These are phyloP conservation scores for Candida michaelii DNA, from an alignment of 805 yeast species.

Conservation along the genomic window DNA sequence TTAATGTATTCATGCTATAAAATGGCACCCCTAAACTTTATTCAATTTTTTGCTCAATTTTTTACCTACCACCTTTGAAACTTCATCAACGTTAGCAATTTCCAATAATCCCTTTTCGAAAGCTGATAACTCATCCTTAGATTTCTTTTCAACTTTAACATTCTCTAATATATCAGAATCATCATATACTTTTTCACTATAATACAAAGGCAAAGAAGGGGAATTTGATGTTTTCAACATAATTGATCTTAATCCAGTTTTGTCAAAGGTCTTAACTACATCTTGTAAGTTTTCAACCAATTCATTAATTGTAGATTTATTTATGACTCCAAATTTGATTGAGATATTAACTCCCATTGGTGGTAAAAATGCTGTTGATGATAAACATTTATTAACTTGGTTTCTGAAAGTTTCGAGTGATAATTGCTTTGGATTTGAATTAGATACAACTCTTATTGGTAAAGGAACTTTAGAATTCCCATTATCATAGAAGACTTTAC, in stretches of 20 bases:
- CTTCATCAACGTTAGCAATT: slow-evolving; percentile 74
- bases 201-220: slow-evolving; percentile 83
- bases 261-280: slow-evolving; percentile 49
- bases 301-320: slow-evolving; percentile 35
- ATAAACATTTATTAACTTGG: slow-evolving; percentile 57
- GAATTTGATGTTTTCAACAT: slow-evolving; percentile 67
- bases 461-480: slow-evolving; percentile 56
- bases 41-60: slow-evolving; percentile 37
- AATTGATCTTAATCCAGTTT: slow-evolving; percentile 52
- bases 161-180: slow-evolving; percentile 48
- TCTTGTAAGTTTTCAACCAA: slow-evolving; percentile 61
- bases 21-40: slow-evolving; percentile 1
- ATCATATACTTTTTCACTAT: slow-evolving; percentile 53
- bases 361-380: slow-evolving; percentile 59
- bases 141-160: slow-evolving; percentile 14
- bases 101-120: slow-evolving; percentile 82
- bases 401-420: slow-evolving; percentile 52
- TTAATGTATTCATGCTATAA: slow-evolving; percentile 1
- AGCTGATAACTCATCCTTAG: slow-evolving; percentile 45
- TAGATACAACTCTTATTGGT: slow-evolving; percentile 27
- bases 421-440: slow-evolving; percentile 37
- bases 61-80: slow-evolving; percentile 59
- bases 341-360: slow-evolving; percentile 73
- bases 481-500: slow-evolving; percentile 68
- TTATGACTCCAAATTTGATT: slow-evolving; percentile 63